phyloP scores from a whole-genome alignment of 2,329 filamentous ascomycete species.

The Stachybotrys echinatus region DNA sequence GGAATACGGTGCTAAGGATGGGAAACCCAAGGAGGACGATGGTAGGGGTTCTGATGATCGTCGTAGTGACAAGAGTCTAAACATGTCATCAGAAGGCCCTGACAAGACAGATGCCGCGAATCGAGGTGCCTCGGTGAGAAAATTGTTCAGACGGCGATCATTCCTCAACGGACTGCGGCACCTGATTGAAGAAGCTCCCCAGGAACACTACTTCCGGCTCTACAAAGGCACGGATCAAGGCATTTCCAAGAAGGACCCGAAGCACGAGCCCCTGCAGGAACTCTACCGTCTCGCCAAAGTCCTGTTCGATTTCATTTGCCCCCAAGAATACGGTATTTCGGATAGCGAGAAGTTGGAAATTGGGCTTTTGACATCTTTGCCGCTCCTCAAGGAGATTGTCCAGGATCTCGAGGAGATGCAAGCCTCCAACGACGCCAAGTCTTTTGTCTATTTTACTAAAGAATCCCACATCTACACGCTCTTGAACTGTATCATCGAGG shows the following conservation, averaged over 20 bases:
- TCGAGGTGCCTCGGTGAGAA: constrained; percentile 28
- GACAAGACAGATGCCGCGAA: constrained; percentile 35
- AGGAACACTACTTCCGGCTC: constrained; percentile 82
- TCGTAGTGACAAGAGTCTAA: constrained; percentile 18
- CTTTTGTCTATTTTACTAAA: constrained; percentile 98
- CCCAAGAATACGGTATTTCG: constrained; percentile 95
- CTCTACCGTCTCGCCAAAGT: constrained; percentile 92
- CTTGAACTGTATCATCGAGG: constrained; percentile 95
- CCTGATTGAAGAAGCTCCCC: constrained; percentile 48
- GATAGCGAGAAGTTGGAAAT: constrained; percentile 98
- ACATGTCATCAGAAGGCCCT: constrained; percentile 23
- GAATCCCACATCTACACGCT: constrained; percentile 98
- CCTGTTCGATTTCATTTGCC: constrained; percentile 96
- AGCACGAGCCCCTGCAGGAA: constrained; percentile 84
- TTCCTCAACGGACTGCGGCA: constrained; percentile 51
- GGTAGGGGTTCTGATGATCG: constrained; percentile 34
- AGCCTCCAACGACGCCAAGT: constrained; percentile 87
- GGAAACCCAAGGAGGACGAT: constrained; percentile 34
- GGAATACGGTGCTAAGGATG: constrained; percentile 43
- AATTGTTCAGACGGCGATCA: constrained; percentile 56
- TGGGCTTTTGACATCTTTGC: constrained; percentile 86
- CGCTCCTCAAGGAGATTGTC: constrained; percentile 92
- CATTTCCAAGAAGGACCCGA: constrained; percentile 68
- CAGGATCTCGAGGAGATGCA: constrained; percentile 96
- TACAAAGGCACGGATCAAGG: constrained; percentile 71